Evolutionary conservation across 371 early-diverging fungal genomes (phyloP).

Genomic region (Coemansia sp.): DNA sequence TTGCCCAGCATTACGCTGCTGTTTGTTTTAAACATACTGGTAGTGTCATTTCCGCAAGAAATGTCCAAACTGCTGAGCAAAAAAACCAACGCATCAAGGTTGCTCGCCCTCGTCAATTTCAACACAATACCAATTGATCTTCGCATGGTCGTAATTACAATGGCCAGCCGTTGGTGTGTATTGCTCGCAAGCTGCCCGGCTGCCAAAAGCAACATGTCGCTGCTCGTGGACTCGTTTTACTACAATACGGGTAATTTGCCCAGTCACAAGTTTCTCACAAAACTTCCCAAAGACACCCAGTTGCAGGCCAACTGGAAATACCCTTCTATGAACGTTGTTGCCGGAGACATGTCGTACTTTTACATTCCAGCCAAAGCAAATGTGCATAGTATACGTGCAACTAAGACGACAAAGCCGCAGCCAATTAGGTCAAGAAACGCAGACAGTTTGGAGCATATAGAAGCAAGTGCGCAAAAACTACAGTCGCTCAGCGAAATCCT

Average conservation of each 20-base stretch:
- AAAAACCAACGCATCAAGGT: background rate
- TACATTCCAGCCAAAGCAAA: conserved; percentile 8
- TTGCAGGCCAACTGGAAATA: conserved; percentile 18
- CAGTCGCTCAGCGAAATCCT: conserved; percentile 25
- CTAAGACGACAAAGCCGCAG: background rate
- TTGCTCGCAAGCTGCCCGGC: background rate
- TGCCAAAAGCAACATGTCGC: background rate
- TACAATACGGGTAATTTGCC: conserved; percentile 9
- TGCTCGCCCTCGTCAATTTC: background rate
- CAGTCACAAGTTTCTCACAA: conserved; percentile 5
- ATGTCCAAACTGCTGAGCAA: background rate
- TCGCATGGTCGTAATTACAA: conserved; percentile 16
- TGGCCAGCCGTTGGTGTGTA: conserved; percentile 29
- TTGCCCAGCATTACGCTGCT: background rate
- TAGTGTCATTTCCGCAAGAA: background rate
- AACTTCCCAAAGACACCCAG: background rate
- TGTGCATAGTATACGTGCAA: background rate
- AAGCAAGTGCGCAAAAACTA: conserved; percentile 15
- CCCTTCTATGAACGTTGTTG: background rate
- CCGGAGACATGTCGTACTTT: conserved; percentile 3
- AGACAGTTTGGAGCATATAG: conserved; percentile 9
- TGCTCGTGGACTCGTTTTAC: conserved; percentile 30
- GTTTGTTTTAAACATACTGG: background rate
- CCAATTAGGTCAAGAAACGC: too few relatives aligned
- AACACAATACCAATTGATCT: conserved; percentile 11